Evolutionary conservation across 495 filamentous ascomycete species (phyloP).

Genomic region (Cercophora newfieldiana): DNA sequence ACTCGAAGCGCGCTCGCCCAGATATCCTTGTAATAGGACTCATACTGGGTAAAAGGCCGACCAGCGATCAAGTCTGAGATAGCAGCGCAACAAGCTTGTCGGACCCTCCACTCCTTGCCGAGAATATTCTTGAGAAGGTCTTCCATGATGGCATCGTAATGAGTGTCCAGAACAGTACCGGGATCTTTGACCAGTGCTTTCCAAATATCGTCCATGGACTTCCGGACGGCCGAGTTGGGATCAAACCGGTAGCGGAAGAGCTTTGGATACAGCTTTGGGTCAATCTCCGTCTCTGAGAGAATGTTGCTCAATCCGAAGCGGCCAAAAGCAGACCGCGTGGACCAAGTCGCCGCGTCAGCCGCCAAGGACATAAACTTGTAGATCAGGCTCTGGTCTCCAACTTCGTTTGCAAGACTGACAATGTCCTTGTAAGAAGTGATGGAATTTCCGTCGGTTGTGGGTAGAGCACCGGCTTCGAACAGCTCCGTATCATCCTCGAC

Average conservation of each 20-base stretch:
- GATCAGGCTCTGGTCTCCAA: conserved; percentile 89
- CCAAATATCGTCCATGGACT: conserved; percentile 98
- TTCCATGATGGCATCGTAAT: conserved; percentile 83
- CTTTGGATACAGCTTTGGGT: conserved; percentile 93
- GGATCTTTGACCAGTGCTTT: conserved; percentile 85
- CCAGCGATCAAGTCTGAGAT: conserved; percentile 83
- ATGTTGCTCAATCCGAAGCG: conserved; percentile 90
- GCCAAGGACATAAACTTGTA: conserved; percentile 98
- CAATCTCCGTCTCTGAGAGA: conserved; percentile 82
- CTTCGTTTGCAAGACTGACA: conserved; percentile 86
- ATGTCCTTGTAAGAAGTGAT: conserved; percentile 96
- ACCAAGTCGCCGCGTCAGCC: conserved; percentile 93
- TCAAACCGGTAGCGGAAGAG: conserved; percentile 93
- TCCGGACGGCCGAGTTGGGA: conserved; percentile 86
- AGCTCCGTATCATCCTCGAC: conserved; percentile 87
- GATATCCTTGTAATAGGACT: conserved; percentile 79
- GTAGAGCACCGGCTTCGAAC: conserved; percentile 90
- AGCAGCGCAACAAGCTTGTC: conserved; percentile 88
- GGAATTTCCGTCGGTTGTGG: conserved; percentile 84
- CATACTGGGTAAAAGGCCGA: conserved; percentile 71
- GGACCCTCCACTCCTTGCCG: conserved; percentile 86
- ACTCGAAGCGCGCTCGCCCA: conserved; percentile 82
- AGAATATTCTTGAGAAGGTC: conserved; percentile 84
- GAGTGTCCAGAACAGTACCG: conserved; percentile 63
- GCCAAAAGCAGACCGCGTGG: conserved; percentile 89